Percentiles rank a stretch among this genome's conserved stretches.
Conservation (phyloP, 805 yeast genomes). For the Nakazawaea ernobii region DNA sequence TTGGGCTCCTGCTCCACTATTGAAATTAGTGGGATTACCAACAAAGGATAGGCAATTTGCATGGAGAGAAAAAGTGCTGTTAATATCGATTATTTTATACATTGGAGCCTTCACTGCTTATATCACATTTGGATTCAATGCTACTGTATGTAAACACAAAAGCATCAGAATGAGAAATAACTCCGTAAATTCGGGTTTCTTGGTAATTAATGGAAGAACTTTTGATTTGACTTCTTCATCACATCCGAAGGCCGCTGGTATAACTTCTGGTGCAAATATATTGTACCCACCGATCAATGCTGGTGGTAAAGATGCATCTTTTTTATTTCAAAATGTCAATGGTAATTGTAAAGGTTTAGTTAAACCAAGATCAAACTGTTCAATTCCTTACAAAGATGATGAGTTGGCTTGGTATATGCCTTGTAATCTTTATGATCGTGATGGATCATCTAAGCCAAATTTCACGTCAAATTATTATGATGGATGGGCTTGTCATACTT, state of each 20-base stretch:
- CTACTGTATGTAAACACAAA: conserved; percentile 60
- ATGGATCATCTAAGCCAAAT: conserved; percentile 68
- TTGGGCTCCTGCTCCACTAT: conserved; percentile 83
- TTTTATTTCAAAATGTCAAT: conserved; percentile 86
- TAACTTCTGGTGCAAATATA: conserved; percentile 61
- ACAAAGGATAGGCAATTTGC: conserved; percentile 84
- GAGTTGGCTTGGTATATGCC: conserved; percentile 95
- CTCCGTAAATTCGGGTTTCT: conserved; percentile 51
- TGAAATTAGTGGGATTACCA: conserved; percentile 69
- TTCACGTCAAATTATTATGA: conserved; percentile 56
- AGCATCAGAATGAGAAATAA: conserved; percentile 49
- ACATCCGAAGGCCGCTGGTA: conserved; percentile 83
- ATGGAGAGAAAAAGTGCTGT: conserved; percentile 94
- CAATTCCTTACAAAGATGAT: conserved; percentile 62
- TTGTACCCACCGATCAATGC: conserved; percentile 83
- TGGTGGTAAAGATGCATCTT: conserved; percentile 81
- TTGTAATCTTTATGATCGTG: conserved; percentile 63
- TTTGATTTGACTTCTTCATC: conserved; percentile 61
- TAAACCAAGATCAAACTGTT: conserved; percentile 57
- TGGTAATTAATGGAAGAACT: conserved; percentile 80
- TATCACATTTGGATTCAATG: conserved; percentile 86
- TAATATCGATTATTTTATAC: conserved; percentile 66
- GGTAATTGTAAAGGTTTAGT: conserved; percentile 83
- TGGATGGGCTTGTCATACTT: conserved; percentile 93
- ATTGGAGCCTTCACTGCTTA: conserved; percentile 78